These are phyloP conservation scores for Alternaria solani DNA, from an alignment of 2,329 filamentous ascomycete species.

Conservation along the genomic window DNA sequence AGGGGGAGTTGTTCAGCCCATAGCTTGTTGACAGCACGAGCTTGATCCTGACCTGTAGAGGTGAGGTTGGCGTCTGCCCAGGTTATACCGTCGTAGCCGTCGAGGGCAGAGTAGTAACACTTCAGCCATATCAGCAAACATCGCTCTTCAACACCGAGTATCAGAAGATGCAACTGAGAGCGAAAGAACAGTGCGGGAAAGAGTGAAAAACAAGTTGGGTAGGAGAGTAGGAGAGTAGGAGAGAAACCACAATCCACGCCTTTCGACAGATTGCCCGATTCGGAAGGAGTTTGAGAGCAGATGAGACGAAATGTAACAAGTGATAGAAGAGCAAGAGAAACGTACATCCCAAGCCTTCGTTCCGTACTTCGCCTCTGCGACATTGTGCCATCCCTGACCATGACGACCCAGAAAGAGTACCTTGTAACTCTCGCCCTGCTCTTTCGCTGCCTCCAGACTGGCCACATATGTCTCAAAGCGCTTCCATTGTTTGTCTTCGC, in stretches of 20 bases:
- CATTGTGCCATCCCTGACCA: slow-evolving; percentile 72
- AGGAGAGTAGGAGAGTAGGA: background rate
- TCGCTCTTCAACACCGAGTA: background rate
- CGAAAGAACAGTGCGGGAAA: background rate
- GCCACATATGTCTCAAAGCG: slow-evolving; percentile 66
- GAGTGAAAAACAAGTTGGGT: background rate
- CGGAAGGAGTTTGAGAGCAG: background rate
- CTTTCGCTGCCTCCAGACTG: slow-evolving; percentile 58
- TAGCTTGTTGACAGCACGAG: slow-evolving; percentile 65
- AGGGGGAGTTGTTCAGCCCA: slow-evolving; percentile 62
- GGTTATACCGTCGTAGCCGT: slow-evolving; percentile 67
- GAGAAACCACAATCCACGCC: background rate
- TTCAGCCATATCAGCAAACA: slow-evolving; percentile 23
- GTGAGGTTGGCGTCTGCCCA: slow-evolving; percentile 73
- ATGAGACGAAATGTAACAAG: background rate
- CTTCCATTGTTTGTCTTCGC: slow-evolving; percentile 62
- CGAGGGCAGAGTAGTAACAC: slow-evolving; percentile 70
- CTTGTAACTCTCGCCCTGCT: slow-evolving; percentile 65
- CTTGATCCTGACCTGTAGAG: slow-evolving; percentile 64
- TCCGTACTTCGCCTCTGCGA: slow-evolving; percentile 72
- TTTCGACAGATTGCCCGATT: background rate
- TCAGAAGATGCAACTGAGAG: background rate
- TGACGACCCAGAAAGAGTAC: slow-evolving; percentile 74
- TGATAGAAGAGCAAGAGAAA: slow-evolving; percentile 11
- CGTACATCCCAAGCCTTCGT: slow-evolving; percentile 72